phyloP scores from a whole-genome alignment of 139 green algal genomes.

The Coelastrella sp. region DNA sequence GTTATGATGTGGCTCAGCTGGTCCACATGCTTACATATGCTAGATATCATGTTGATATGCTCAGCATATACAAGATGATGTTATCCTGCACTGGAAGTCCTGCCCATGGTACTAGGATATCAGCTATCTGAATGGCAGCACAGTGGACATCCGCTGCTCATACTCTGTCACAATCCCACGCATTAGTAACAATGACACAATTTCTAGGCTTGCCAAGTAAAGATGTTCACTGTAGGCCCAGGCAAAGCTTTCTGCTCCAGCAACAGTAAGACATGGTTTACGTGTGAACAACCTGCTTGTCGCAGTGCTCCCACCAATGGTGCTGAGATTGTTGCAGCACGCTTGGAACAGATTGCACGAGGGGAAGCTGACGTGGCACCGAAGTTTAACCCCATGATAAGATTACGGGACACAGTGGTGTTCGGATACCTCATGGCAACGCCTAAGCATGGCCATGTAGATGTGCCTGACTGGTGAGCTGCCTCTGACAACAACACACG shows the following conservation, averaged over 20 bases:
- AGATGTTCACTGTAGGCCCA: not conserved
- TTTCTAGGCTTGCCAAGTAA: too few species aligned
- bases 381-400: not conserved
- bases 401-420: constrained; percentile 72
- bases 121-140: too few species aligned
- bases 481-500: not conserved
- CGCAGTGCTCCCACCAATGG: constrained; percentile 63
- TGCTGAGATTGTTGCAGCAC: constrained; percentile 56
- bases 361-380: not conserved
- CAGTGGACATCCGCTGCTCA: too few species aligned
- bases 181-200: too few species aligned
- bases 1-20: too few species aligned
- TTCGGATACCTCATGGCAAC: constrained; percentile 74
- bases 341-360: constrained; percentile 51
- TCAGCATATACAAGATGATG: too few species aligned
- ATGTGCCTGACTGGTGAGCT: constrained; percentile 73
- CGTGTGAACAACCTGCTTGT: not conserved
- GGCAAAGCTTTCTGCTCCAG: not conserved
- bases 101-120: too few species aligned
- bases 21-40: too few species aligned
- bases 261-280: not conserved
- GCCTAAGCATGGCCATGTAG: constrained; percentile 40
- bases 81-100: too few species aligned
- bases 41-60: too few species aligned
- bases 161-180: too few species aligned